phyloP scores from a whole-genome alignment of 306 rosid species.

The Purshia tridentata region DNA sequence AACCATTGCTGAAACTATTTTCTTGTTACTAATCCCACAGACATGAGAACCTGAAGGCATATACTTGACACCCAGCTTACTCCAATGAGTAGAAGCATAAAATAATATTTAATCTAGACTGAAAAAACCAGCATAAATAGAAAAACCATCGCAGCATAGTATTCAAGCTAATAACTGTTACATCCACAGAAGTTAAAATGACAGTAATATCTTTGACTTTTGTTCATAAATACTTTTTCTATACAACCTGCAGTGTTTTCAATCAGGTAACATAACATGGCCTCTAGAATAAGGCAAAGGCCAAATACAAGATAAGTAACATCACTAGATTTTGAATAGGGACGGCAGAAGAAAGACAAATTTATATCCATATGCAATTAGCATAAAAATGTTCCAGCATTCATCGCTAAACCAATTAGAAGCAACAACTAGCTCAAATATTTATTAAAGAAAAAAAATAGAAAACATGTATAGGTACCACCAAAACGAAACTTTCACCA shows the following conservation, averaged over 20 bases:
- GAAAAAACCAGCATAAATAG: not conserved
- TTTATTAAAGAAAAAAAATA: not conserved
- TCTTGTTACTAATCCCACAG: no score
- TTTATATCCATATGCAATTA: not conserved
- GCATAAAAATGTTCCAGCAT: not conserved
- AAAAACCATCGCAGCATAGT: not conserved
- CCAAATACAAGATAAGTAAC: not conserved
- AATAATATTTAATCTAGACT: not conserved
- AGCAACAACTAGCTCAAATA: constrained; percentile 9
- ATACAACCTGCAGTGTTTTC: not conserved
- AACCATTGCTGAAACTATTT: no score
- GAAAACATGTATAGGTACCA: not conserved
- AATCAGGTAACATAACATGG: not conserved
- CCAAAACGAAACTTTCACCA: constrained; percentile 2
- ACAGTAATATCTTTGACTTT: not conserved
- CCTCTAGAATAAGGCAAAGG: not conserved
- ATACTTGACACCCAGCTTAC: no score
- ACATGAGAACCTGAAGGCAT: no score
- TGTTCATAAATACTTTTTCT: not conserved
- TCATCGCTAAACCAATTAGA: not conserved
- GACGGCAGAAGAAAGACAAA: not conserved
- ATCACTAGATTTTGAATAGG: not conserved
- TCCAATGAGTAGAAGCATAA: not conserved
- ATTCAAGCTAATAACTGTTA: not conserved
- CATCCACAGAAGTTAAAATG: not conserved